Base-by-base conservation (phyloP, 2,329 filamentous ascomycete species). In the Neonectria punicea region DNA sequence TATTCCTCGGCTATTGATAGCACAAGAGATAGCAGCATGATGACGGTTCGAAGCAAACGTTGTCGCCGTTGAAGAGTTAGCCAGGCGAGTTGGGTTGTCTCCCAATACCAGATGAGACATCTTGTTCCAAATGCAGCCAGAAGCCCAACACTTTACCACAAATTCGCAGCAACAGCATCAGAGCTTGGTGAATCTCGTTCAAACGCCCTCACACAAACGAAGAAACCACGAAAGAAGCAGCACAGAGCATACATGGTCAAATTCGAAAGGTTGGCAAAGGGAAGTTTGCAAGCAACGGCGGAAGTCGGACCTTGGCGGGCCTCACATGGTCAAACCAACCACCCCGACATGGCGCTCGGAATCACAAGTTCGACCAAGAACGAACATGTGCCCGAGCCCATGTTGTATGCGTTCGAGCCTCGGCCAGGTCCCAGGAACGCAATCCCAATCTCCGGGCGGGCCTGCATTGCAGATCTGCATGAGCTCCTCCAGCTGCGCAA, bases 361-460 rank as follows among this genome's bases (percentile, higher is more conserved):
- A 39, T 51, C n/a, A 22, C 10, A 51, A 28, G 30, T 36, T 51
- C 5, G 18, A 13, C 43, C 8, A n/a, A 50, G n/a, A n/a, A 34
- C n/a, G 28, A 13, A 18, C 49, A 34, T 51, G 49, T 34, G 49
- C 25, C 25, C 25, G 46, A 47, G 44, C 22, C 30, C 9, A 34
- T 13, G 32, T 11, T 11, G 32, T 34, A 34, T 13, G 36, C 25
- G 16, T 14, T 25, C 32, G 28, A 32, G 30, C 65, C 63, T 66
- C 63, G 63, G 55, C 58, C 60, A 30, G 54, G 16, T 18, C 56
- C 43, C 58, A 65, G 58, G 54, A 66, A 59, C 63, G 8, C 44
- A 30, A 18, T 34, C 22, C 32, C 58, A 59, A 62, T 66, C 47
- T 63, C 46, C 46, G 43, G 44, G 25, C 25, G 25, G 36, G 36